These are phyloP conservation scores for Collybiopsis luxurians DNA, from an alignment of 768 basidiomycete genomes.

Conservation along the genomic window DNA sequence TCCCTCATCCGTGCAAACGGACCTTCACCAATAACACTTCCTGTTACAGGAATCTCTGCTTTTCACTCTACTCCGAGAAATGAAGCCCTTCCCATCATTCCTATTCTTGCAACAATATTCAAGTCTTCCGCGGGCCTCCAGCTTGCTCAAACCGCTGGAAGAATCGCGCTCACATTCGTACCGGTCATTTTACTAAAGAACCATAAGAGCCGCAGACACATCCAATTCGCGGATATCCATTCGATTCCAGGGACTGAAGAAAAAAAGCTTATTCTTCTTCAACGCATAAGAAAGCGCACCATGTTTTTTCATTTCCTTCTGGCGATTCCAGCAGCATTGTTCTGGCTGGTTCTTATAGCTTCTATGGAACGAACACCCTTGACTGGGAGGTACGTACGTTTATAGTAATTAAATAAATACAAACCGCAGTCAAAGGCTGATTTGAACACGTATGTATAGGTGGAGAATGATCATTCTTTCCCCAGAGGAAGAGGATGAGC, in stretches of 20 bases:
- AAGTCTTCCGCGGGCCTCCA: conserved; percentile 81
- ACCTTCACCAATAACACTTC: background rate
- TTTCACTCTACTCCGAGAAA: conserved; percentile 41
- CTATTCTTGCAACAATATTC: conserved; percentile 56
- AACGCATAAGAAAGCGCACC: conserved; percentile 47
- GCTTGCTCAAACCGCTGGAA: conserved; percentile 63
- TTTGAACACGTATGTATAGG: conserved; percentile 33
- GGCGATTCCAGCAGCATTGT: conserved; percentile 56
- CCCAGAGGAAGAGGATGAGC: conserved; percentile 89
- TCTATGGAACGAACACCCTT: conserved; percentile 77
- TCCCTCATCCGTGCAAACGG: too few species aligned
- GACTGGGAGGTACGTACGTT: conserved; percentile 69
- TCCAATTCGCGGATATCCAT: conserved; percentile 49
- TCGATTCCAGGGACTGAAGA: conserved; percentile 52
- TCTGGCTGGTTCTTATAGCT: conserved; percentile 69
- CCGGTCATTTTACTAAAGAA: conserved; percentile 67
- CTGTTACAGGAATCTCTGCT: conserved; percentile 10
- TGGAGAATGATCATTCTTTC: conserved; percentile 88
- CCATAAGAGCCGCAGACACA: conserved; percentile 43
- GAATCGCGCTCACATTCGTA: conserved; percentile 73
- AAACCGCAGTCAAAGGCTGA: background rate
- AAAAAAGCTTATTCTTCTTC: conserved; percentile 45
- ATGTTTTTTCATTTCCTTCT: conserved; percentile 52
- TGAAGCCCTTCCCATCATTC: conserved; percentile 40
- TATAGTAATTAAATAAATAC: background rate